Conservation (phyloP, 2,329 filamentous ascomycete genomes). For the Colletotrichum spaethianum region DNA sequence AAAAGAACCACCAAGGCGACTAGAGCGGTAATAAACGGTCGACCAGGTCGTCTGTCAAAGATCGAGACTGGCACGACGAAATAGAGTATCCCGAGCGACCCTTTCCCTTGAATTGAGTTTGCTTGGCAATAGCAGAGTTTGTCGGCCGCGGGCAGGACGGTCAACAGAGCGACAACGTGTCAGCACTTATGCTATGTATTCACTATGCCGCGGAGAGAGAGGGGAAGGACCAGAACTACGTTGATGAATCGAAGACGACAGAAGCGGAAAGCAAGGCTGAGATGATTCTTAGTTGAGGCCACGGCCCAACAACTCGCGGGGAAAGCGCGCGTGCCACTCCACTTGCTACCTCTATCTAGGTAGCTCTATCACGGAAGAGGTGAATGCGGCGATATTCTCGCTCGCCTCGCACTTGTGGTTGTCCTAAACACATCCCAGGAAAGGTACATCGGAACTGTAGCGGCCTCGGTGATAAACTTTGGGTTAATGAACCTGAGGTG, state of each 20-base stretch:
- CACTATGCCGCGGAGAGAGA: neutral
- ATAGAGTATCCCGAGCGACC: conserved; percentile 10
- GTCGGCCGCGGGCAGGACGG: neutral
- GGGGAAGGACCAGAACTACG: neutral
- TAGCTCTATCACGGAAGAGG: neutral
- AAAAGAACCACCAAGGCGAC: conserved; percentile 2
- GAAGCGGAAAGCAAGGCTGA: neutral
- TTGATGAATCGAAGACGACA: neutral
- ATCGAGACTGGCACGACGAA: neutral
- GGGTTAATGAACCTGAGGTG: conserved; percentile 11
- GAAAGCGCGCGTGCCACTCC: neutral
- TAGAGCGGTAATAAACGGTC: neutral
- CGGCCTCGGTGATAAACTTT: neutral
- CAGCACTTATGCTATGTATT: neutral
- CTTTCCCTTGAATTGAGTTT: conserved; percentile 21
- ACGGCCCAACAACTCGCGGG: neutral
- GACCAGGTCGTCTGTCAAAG: neutral
- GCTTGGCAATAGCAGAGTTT: conserved; percentile 12
- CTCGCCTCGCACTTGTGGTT: neutral
- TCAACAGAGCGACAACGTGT: conserved; percentile 6
- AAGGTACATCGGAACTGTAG: neutral
- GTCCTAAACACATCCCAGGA: neutral
- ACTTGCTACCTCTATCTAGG: neutral
- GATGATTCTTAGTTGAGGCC: neutral
- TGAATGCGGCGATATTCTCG: neutral